phyloP scores from a whole-genome alignment of 176 grass and related monocot species.

The Triticum monococcum region DNA sequence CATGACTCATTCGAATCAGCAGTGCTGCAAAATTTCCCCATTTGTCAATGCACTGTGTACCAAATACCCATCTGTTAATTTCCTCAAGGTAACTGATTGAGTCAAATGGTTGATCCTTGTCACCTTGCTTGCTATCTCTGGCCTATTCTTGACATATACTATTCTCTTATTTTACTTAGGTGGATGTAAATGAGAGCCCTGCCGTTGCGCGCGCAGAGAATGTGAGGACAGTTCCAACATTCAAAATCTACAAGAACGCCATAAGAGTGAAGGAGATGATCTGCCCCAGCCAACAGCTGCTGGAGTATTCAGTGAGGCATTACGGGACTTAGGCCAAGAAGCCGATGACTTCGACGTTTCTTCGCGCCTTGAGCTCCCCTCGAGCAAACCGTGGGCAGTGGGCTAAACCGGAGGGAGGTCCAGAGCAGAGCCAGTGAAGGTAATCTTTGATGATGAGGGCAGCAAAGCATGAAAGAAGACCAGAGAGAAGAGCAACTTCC shows the following conservation, averaged over 20 bases:
- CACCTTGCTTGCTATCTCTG: not conserved
- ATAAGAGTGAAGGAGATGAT: slow-evolving; percentile 93
- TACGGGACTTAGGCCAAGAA: slow-evolving; percentile 69
- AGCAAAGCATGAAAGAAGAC: slow-evolving; percentile 34
- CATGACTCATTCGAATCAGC: slow-evolving; percentile 69
- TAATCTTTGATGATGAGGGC: slow-evolving; percentile 16
- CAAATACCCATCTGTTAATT: slow-evolving; percentile 90
- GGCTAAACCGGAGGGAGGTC: slow-evolving; percentile 33
- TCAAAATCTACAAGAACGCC: slow-evolving; percentile 95
- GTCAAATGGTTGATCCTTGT: slow-evolving; percentile 7
- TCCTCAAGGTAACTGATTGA: slow-evolving; percentile 69
- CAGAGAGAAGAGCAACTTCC: slow-evolving; percentile 23
- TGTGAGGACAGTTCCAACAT: slow-evolving; percentile 78
- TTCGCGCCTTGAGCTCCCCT: slow-evolving; percentile 10
- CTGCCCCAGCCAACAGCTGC: slow-evolving; percentile 75
- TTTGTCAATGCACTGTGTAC: slow-evolving; percentile 71
- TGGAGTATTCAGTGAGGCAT: slow-evolving; percentile 91
- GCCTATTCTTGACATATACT: slow-evolving; percentile 18
- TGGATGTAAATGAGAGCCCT: slow-evolving; percentile 69
- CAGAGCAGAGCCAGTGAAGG: slow-evolving; percentile 16
- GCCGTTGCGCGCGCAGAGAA: slow-evolving; percentile 73
- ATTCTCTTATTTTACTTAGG: slow-evolving; percentile 41
- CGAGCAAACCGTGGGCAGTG: not conserved
- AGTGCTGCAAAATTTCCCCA: slow-evolving; percentile 70
- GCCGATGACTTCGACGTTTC: slow-evolving; percentile 20